Evolutionary conservation across 169 alveolate genomes (phyloP), one percentile per base, ranked within the genome.

Genomic region (Cryptosporidium andersoni): DNA sequence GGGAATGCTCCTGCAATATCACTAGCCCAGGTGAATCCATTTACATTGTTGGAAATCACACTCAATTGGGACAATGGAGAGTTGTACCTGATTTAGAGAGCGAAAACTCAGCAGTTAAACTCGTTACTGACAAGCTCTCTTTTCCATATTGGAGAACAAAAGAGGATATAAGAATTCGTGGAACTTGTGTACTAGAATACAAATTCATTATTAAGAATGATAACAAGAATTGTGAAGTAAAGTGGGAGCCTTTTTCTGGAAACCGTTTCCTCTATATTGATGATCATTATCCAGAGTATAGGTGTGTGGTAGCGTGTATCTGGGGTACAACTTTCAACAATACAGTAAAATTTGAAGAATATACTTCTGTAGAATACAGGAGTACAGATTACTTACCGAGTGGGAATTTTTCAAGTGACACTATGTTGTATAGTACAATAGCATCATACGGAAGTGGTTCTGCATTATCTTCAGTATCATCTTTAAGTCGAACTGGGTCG

Each of bases 21-120:
- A 90, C 93, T 14, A 12, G 51, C 9, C 91, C 90, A 1, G 93
- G 93, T 37, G 90, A 90, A 51, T 49, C 88, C n/a, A 25, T 90
- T 66, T 58, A 64, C 56, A 55, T 90, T 5, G 81, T 90, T 48
- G 93, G 91, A 6, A 64, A 51, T 39, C 89, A 88, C 55, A 74
- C 67, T 39, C 67, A 80, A 49, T 51, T 90, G 12, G 93, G 93
- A 36, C n/a, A 7, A 11, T 90, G 93, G 93, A 14, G 47, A 5
- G 65, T 90, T 1, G 60, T 51, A 14, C 56, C 40, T 7, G 89
- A 74, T 52, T 9, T 58, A 8, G 55, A 51, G 34, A 63, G 51
- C 48, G 74, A 48, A 16, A 39, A 25, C 4, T 0, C 25, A 4
- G 62, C 91, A 39, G 65, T 88, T 34, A 40, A 62, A 34, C 66